Evolutionary conservation across 768 basidiomycete species (phyloP).

Genomic region (Hygrocybe coccinea): DNA sequence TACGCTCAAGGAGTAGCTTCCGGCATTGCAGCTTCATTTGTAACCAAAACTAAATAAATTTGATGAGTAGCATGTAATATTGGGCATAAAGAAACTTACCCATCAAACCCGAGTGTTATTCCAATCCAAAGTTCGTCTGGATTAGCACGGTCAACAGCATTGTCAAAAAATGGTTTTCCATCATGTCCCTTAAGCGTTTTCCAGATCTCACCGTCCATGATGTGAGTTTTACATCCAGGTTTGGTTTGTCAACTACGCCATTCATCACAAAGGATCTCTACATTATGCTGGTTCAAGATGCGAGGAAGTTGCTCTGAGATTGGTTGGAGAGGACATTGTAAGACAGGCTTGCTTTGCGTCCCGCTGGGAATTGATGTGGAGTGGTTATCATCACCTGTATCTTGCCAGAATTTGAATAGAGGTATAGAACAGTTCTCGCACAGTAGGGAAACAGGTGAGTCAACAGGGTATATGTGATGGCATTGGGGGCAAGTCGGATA

Average conservation of each 20-base stretch:
- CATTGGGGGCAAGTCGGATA: not conserved
- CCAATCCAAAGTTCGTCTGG: not conserved
- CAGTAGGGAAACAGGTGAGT: not conserved
- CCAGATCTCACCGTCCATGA: not conserved
- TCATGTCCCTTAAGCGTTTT: not conserved
- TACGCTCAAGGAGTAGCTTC: constrained; percentile 24
- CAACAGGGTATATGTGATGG: not conserved
- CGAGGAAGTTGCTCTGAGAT: not conserved
- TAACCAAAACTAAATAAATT: constrained; percentile 26
- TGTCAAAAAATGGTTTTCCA: not conserved
- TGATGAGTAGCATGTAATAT: not conserved
- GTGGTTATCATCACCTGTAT: not conserved
- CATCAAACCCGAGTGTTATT: not conserved
- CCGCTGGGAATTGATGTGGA: no score
- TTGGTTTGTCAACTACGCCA: not conserved
- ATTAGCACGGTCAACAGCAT: not conserved
- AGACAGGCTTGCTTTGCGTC: not conserved
- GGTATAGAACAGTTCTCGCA: not conserved
- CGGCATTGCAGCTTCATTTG: constrained; percentile 17
- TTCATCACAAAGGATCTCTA: not conserved
- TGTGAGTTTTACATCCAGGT: not conserved
- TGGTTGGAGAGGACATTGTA: not conserved
- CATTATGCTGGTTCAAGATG: not conserved
- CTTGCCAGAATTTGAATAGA: not conserved
- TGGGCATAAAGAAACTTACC: not conserved